Base-by-base conservation (phyloP, 805 yeast species). In the Candida tallmaniae region DNA sequence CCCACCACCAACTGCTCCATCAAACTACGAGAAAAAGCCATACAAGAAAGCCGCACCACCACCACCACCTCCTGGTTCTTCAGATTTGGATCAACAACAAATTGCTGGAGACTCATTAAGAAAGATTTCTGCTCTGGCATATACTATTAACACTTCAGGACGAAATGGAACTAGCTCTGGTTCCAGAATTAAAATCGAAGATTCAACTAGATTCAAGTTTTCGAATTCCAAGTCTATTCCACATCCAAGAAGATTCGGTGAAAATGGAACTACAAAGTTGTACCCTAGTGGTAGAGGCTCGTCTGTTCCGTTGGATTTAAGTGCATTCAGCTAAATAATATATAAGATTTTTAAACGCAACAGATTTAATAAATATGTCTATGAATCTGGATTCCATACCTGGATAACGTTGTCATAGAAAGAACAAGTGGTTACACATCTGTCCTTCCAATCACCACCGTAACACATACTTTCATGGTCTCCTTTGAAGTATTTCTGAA, bases 271-370 rank as follows among this genome's bases (percentile, higher is more conserved):
- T 20, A 50, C 44, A 12, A 88, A 90, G 55, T 64, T 88, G 44
- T 93, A 93, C 61, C 96, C 97, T 12, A 85, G 96, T 60, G 97
- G 97, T 10, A 73, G 96, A 47, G 97, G 97, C 3, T 76, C 88
- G 19, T 84, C 95, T 22, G 93, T 89, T 23, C 97, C 97, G 1
- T 62, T 89, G 42, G 78, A 85, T 46, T 63, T 89, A 36, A 56
- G 70, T 35, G 31, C 36, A 25, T 50, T 42, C 43, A 35, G 20
- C 17, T 47, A 42, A 38, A 12, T 25, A 24, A 28, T 7, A 7
- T 7, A 10, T 7, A 10, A 7, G 10, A 20, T 7, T 20, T 7
- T 20, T 7, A 10, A 10, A 20, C 7, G 10, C 10, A 10, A 10
- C 23, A 20, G 7, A 20, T 20, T 7, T 20, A 20, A 7, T 20